Percentiles rank a stretch among this genome's conserved stretches.
Evolutionary conservation across 2,329 filamentous ascomycete genomes (phyloP).

Genomic region (Colletotrichum sojae): DNA sequence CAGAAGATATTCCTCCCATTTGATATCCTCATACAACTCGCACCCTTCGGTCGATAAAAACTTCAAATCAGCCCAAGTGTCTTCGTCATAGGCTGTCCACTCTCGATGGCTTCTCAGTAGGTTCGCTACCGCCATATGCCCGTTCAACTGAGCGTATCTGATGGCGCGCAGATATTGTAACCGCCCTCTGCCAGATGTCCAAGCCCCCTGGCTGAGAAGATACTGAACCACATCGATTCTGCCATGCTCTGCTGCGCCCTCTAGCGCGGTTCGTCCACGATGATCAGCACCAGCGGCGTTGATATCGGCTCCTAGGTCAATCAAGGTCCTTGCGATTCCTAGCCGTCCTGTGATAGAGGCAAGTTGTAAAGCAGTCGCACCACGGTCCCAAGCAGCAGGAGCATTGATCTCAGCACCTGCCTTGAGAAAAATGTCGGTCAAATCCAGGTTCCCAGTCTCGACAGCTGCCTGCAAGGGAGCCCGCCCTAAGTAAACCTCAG

Average conservation of each 20-base stretch:
- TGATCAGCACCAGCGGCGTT: neutral
- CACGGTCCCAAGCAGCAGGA: rapidly evolving
- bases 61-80: neutral
- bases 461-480: neutral
- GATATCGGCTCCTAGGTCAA: slow-evolving; percentile 3
- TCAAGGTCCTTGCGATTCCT: neutral
- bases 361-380: slow-evolving; percentile 14
- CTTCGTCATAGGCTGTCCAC: neutral
- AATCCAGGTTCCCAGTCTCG: neutral
- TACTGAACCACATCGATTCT: slow-evolving; percentile 7
- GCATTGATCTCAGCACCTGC: slow-evolving; percentile 3
- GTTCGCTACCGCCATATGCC: neutral
- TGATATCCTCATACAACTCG: neutral
- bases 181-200: neutral
- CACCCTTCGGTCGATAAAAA: neutral
- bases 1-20: too few relatives aligned
- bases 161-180: slow-evolving; percentile 16
- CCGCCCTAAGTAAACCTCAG: rapidly evolving
- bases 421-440: neutral
- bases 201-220: neutral
- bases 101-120: neutral
- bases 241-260: slow-evolving; percentile 21
- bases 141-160: neutral
- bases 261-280: neutral
- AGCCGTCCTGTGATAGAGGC: neutral